Percentiles rank a stretch among this genome's conserved stretches.
These are phyloP conservation scores for Conticribra weissflogii DNA, from an alignment of 108 stramenopile species.

Conservation along the genomic window DNA sequence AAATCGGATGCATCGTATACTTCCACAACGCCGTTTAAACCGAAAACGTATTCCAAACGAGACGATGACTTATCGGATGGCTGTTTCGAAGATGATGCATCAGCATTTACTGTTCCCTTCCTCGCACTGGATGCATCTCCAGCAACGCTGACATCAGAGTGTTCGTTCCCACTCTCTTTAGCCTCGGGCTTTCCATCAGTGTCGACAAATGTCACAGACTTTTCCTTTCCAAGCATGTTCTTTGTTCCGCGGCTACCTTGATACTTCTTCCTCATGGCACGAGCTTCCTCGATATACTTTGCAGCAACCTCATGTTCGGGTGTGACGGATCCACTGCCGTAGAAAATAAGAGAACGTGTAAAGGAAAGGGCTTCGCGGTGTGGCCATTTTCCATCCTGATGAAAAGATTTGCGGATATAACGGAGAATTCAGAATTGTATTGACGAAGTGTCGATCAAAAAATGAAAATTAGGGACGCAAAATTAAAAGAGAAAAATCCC, in stretches of 20 bases:
- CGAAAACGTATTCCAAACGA: slow-evolving; percentile 58
- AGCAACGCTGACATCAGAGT: neutral
- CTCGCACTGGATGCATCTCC: neutral
- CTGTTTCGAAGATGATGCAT: neutral
- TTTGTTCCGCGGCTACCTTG: slow-evolving; percentile 49
- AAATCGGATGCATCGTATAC: slow-evolving; percentile 51
- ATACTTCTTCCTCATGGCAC: slow-evolving; percentile 79
- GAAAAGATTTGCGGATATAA: neutral
- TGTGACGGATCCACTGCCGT: slow-evolving; percentile 83
- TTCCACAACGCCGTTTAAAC: slow-evolving; percentile 74
- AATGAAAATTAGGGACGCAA: no score
- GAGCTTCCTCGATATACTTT: slow-evolving; percentile 64
- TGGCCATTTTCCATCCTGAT: slow-evolving; percentile 50
- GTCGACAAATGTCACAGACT: neutral
- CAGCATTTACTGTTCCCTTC: no score
- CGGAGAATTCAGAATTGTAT: no score
- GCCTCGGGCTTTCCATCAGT: neutral
- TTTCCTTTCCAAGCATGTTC: neutral
- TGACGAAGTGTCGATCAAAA: no score
- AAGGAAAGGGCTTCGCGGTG: slow-evolving; percentile 81
- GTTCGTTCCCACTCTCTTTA: slow-evolving; percentile 1
- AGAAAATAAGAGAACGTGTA: slow-evolving; percentile 87
- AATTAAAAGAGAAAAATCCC: no score
- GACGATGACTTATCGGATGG: neutral
- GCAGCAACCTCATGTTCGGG: slow-evolving; percentile 81